A percentile compares a stretch with the other conserved stretches of the same genome.
Conservation (phyloP, 1,284 basidiomycete species). For the Boletus semigastroideus region DNA sequence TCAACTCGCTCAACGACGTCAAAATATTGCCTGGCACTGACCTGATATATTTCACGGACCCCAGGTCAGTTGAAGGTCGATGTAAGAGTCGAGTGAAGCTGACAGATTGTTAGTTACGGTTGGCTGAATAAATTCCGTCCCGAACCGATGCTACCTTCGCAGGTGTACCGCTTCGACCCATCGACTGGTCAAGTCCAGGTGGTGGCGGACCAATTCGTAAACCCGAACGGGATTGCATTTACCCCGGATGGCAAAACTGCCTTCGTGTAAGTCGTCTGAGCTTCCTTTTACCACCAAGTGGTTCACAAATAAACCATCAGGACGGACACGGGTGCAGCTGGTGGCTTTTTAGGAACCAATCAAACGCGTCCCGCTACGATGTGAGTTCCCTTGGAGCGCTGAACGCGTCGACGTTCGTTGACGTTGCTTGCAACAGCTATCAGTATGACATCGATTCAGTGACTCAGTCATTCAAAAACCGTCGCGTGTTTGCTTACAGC, state of each 20-base stretch:
- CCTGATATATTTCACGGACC: slow-evolving; percentile 69
- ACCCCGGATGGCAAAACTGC: slow-evolving; percentile 61
- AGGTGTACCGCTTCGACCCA: slow-evolving; percentile 74
- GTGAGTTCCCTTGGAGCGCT: slow-evolving; percentile 37
- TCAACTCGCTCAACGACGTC: slow-evolving; percentile 80
- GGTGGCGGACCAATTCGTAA: slow-evolving; percentile 67
- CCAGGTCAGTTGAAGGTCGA: slow-evolving; percentile 38
- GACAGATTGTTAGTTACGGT: slow-evolving; percentile 50
- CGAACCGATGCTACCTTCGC: slow-evolving; percentile 60
- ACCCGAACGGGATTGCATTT: slow-evolving; percentile 69
- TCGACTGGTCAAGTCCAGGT: slow-evolving; percentile 61
- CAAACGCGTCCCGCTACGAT: slow-evolving; percentile 67
- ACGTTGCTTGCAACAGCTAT: slow-evolving; percentile 46
- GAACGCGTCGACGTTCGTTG: not conserved
- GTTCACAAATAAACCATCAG: slow-evolving; percentile 32
- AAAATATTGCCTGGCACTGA: slow-evolving; percentile 69
- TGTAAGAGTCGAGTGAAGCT: not conserved
- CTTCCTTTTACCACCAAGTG: slow-evolving; percentile 1
- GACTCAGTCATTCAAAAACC: slow-evolving; percentile 57
- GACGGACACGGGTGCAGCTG: slow-evolving; percentile 50
- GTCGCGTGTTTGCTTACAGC: slow-evolving; percentile 69
- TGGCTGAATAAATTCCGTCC: slow-evolving; percentile 66
- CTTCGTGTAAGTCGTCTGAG: slow-evolving; percentile 54
- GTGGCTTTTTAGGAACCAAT: slow-evolving; percentile 55
- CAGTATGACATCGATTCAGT: slow-evolving; percentile 64